Conservation (phyloP, 139 green algal genomes). For the Chlamydomonas eustigma region DNA sequence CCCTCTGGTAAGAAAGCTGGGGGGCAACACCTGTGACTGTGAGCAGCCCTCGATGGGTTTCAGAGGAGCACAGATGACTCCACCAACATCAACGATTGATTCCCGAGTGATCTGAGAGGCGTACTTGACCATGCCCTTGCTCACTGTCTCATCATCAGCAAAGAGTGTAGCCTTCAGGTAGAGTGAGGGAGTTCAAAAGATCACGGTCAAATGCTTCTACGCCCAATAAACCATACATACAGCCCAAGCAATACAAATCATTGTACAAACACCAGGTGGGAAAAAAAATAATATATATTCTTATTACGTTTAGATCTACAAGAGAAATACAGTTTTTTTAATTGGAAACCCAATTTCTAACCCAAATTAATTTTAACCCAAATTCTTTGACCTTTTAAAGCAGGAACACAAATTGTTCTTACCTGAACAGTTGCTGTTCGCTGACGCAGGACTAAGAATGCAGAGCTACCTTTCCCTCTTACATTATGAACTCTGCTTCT, state of each 20-base stretch:
- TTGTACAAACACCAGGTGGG: no score
- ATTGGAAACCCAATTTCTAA: no score
- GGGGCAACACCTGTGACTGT: conserved; percentile 77
- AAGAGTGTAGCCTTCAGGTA: conserved; percentile 78
- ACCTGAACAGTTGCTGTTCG: conserved; percentile 81
- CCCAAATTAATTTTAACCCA: no score
- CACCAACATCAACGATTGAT: conserved; percentile 91
- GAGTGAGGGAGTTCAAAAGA: background rate
- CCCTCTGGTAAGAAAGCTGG: no score
- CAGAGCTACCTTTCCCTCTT: conserved; percentile 92
- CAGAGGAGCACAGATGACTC: conserved; percentile 51
- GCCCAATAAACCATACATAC: no score
- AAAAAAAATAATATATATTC: no score
- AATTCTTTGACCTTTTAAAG: no score
- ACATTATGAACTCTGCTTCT: conserved; percentile 82
- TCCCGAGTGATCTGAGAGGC: conserved; percentile 81
- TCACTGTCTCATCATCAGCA: conserved; percentile 77
- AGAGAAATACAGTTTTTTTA: no score
- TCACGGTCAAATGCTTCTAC: background rate
- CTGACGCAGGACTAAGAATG: conserved; percentile 92
- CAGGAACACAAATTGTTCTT: background rate
- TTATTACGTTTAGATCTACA: no score
- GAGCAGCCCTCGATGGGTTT: conserved; percentile 73
- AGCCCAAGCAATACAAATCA: no score
- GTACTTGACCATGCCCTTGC: conserved; percentile 98